Evolutionary conservation across 2,329 filamentous ascomycete species (phyloP).

Genomic region (Colletotrichum destructivum): DNA sequence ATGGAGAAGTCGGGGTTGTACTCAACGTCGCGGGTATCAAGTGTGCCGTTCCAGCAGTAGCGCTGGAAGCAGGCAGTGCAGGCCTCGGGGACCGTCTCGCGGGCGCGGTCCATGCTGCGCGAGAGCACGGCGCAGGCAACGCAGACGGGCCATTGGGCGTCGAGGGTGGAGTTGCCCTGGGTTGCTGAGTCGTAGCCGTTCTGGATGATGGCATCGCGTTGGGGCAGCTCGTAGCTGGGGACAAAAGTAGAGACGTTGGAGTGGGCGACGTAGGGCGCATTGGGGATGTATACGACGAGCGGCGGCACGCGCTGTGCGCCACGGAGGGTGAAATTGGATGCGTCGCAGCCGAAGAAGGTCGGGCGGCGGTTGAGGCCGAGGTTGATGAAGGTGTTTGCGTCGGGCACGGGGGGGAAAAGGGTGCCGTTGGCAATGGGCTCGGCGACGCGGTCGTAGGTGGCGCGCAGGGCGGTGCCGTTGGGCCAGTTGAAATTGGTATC

Average conservation of each 20-base stretch:
- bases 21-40: slow-evolving; percentile 43
- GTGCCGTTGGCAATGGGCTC: slow-evolving; percentile 65
- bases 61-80: slow-evolving; percentile 83
- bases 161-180: slow-evolving; percentile 83
- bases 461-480: slow-evolving; percentile 71
- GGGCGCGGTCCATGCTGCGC: slow-evolving; percentile 81
- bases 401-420: slow-evolving; percentile 72
- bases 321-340: slow-evolving; percentile 67
- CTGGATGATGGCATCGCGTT: slow-evolving; percentile 85
- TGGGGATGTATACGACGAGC: slow-evolving; percentile 89
- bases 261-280: slow-evolving; percentile 81
- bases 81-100: slow-evolving; percentile 76
- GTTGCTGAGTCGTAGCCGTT: slow-evolving; percentile 92
- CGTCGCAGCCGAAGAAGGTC: slow-evolving; percentile 75
- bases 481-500: slow-evolving; percentile 73
- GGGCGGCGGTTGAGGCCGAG: slow-evolving; percentile 72
- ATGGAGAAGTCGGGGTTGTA: slow-evolving; percentile 53
- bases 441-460: slow-evolving; percentile 70
- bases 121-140: slow-evolving; percentile 90
- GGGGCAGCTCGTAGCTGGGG: slow-evolving; percentile 71
- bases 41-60: slow-evolving; percentile 96
- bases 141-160: slow-evolving; percentile 84
- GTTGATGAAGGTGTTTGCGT: slow-evolving; percentile 69
- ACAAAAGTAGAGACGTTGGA: slow-evolving; percentile 88
- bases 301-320: slow-evolving; percentile 66